A percentile compares a stretch with the other conserved stretches of the same genome.
Evolutionary conservation across 805 yeast genomes (phyloP).

Genomic region (Ogataea chonburiensis): DNA sequence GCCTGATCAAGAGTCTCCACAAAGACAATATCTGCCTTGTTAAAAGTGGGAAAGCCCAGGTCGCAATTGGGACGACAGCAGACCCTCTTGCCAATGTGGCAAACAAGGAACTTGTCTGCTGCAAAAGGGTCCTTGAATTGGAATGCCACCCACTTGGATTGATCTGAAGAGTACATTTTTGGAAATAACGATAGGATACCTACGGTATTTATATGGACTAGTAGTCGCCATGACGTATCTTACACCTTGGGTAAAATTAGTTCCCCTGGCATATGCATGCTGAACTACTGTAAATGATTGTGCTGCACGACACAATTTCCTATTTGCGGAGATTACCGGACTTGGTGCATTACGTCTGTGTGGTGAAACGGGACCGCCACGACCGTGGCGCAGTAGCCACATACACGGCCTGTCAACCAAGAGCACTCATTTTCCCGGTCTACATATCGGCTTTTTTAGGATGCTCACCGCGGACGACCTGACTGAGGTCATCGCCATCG

Average conservation of each 20-base stretch:
- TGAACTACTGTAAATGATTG: background rate
- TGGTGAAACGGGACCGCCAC: slow-evolving; percentile 2
- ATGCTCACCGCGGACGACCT: too few relatives aligned
- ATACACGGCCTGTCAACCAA: too few relatives aligned
- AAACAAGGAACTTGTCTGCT: slow-evolving; percentile 54
- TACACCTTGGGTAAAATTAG: slow-evolving; percentile 4
- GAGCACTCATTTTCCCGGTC: too few relatives aligned
- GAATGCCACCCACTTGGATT: slow-evolving; percentile 59
- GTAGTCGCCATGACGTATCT: slow-evolving; percentile 10
- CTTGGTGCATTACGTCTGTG: slow-evolving; percentile 6
- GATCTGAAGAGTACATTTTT: slow-evolving; percentile 40
- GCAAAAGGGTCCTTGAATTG: slow-evolving; percentile 68
- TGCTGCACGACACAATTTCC: slow-evolving; percentile 1
- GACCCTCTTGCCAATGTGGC: slow-evolving; percentile 41
- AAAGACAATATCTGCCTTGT: slow-evolving; percentile 47
- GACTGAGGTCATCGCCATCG: too few relatives aligned
- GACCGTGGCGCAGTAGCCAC: slow-evolving; percentile 8
- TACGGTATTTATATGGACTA: slow-evolving; percentile 3
- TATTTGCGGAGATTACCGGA: slow-evolving; percentile 1
- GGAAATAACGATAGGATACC: background rate
- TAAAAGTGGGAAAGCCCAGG: slow-evolving; percentile 38
- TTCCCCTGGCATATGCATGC: slow-evolving; percentile 11
- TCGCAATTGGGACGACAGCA: slow-evolving; percentile 74
- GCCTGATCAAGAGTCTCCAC: slow-evolving; percentile 44
- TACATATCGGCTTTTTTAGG: too few relatives aligned